These are phyloP conservation scores for Hymenoscyphus linearis DNA, from an alignment of 2,329 filamentous ascomycete genomes.

Conservation along the genomic window DNA sequence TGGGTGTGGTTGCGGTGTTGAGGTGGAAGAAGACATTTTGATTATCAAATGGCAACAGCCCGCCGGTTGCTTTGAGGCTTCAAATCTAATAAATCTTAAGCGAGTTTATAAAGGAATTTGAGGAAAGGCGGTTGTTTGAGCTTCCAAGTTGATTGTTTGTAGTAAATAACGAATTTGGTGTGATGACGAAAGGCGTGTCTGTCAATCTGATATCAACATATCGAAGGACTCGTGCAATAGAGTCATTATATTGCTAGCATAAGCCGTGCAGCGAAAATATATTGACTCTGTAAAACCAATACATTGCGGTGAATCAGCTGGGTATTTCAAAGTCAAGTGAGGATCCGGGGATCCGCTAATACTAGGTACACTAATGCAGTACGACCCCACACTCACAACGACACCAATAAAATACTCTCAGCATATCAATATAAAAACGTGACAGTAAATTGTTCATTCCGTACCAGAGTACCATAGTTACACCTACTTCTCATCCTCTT, in stretches of 20 bases:
- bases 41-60: too few relatives aligned
- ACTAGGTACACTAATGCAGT: neutral
- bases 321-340: too few relatives aligned
- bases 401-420: neutral
- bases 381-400: neutral
- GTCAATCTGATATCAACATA: neutral
- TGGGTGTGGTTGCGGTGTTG: neutral
- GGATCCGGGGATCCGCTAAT: neutral
- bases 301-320: too few relatives aligned
- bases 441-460: neutral
- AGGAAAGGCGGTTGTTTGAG: neutral
- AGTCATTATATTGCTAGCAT: neutral
- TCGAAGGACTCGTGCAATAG: neutral
- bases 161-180: neutral
- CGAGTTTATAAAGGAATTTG: neutral
- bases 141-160: neutral
- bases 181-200: neutral
- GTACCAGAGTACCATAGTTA: neutral
- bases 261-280: too few relatives aligned
- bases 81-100: too few relatives aligned
- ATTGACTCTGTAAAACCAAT: too few relatives aligned
- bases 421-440: neutral
- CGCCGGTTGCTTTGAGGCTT: too few relatives aligned
- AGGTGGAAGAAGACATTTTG: neutral
- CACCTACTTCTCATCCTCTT: neutral